Base-by-base conservation (phyloP, 192 early-diverging fungal species). In the Entophlyctis helioformis region DNA sequence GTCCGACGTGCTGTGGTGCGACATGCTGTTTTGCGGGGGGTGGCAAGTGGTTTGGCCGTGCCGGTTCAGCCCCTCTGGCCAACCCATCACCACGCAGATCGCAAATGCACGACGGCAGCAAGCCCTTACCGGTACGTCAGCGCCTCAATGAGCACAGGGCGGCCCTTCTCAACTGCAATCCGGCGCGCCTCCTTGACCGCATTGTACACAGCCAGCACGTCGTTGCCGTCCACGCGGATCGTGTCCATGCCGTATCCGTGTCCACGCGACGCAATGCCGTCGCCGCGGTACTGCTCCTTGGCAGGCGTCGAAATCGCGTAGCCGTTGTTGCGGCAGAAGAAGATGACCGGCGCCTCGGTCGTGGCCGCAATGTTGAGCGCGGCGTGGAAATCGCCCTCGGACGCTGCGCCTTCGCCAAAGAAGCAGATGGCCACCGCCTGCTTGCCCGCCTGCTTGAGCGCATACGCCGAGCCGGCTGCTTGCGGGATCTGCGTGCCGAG, bases 401-500 rank as follows among this genome's bases (percentile, higher is more conserved):
- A 83, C 22, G 95, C 95, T 32, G 95, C 59, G 27, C 94, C 94
- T 56, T 98, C 95, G 29, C 95, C 95, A 81, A 98, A 98, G 63
- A 85, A 98, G 70, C 89, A 93, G 31, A 94, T 72, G 6, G 77
- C 78, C 59, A 83, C 86, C 45, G 81, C 84, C 44, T 85, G 79
- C 46, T 74, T 72, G 2, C 83, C 80, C 40, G 71, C 67, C 25
- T 84, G 64, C 53, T 96, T 96, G 57, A 95, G 69, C 0, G 89
- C 92, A 58, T 96, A 98, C 8, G 86, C 95, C 10, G 92, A 78
- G 23, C 95, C 95, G 1, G 87, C 69, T 13, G 95, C 95, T 64
- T 98, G 95, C n/a, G 95, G 95, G 42, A 98, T 76, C 63, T 98
- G 95, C 10, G 95, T 95, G 26, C 83, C 92, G 42, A 98, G 64